Base-by-base conservation (phyloP, 257 asterid genomes). In the Striga asiatica region DNA sequence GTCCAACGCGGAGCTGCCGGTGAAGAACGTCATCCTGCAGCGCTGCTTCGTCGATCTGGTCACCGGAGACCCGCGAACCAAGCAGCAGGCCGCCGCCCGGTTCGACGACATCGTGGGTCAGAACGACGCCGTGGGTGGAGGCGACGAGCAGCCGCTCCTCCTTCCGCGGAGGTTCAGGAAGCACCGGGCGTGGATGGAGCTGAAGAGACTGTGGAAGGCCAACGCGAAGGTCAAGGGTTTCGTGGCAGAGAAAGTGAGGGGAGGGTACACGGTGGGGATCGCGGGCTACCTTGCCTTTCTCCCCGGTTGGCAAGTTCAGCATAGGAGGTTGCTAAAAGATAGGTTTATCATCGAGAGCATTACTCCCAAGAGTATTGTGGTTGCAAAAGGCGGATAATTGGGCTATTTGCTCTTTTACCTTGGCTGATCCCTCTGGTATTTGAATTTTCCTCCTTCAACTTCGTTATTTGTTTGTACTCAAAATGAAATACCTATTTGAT, bases 221-320 rank as follows among this genome's bases (percentile, higher is more conserved):
- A 71, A 73, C 46, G 28, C 43, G 35, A 72, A 69, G 62, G 80
- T 83, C 47, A 79, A 53, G 45, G 84, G 84, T 9, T 72, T 82
- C 47, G 27, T 79, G 1, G 65, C 74, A 23, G 82, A 70, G 34
- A 81, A 68, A 64, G 67, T 67, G 14, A 58, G 70, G 64, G 76
- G 82, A 23, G 89, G 84, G 1, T 81, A 81, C 55, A 29, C 82
- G 13, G 50, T 81, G 1, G 89, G 37, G n/a, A 70, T 81, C 45
- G 88, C 78, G 0, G 88, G 88, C n/a, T 70, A 74, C 50, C 51
- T 80, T 13, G 80, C 78, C 6, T 77, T 77, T 60, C 67, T 80
- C 14, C 74, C 78, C 8, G 5, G 1, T 0, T 20, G 71, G 8
- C 67, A 32, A 54, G 20, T 52, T 31, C 2, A 0, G 1, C 8